Evolutionary conservation across 495 filamentous ascomycete species (phyloP).

Genomic region (Amorphotheca resinae): DNA sequence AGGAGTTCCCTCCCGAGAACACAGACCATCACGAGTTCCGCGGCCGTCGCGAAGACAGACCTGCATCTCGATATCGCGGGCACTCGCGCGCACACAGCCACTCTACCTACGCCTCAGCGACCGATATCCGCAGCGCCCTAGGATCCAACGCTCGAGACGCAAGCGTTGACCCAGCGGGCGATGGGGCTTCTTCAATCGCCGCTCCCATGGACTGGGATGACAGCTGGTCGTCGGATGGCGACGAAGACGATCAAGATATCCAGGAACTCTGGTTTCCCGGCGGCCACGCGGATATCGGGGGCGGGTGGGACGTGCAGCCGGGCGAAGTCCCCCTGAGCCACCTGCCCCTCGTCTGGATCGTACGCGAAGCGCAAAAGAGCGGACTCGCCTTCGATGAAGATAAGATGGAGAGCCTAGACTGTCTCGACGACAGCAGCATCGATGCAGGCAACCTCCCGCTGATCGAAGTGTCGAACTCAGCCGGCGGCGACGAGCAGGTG

Average conservation of each 20-base stretch:
- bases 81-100: background rate
- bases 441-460: constrained; percentile 5
- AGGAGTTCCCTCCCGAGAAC: background rate
- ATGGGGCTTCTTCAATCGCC: background rate
- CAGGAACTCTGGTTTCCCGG: constrained; percentile 31
- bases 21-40: background rate
- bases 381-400: constrained; percentile 58
- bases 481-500: background rate
- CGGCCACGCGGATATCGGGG: constrained; percentile 72
- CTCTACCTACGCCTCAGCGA: background rate
- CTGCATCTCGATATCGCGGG: background rate
- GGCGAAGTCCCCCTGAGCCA: constrained; percentile 56
- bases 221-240: background rate
- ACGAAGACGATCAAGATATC: constrained; percentile 19
- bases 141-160: background rate
- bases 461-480: background rate
- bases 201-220: background rate
- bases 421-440: constrained; percentile 28
- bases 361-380: constrained; percentile 62
- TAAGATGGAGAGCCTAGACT: constrained; percentile 55
- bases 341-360: constrained; percentile 73
- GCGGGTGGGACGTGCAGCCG: constrained; percentile 57
- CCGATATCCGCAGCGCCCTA: background rate
- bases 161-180: background rate
- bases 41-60: background rate